These are phyloP conservation scores for Nemania sp. DNA, from an alignment of 2,329 filamentous ascomycete genomes.

Conservation along the genomic window DNA sequence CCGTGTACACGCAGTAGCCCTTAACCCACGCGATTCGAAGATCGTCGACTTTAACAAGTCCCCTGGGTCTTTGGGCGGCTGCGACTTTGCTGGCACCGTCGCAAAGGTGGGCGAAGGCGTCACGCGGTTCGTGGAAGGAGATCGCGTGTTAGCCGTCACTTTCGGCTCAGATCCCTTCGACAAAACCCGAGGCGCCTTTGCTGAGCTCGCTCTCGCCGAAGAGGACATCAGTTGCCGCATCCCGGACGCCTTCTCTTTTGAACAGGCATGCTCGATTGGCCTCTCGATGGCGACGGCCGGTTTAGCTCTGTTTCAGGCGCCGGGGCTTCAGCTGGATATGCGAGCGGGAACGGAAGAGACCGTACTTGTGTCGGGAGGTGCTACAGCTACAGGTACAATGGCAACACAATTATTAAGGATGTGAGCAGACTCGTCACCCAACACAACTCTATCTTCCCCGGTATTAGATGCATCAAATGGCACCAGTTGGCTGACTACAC, in stretches of 20 bases:
- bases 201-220: conserved; percentile 12
- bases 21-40: conserved; percentile 25
- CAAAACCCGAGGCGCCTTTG: conserved; percentile 21
- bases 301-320: conserved; percentile 10
- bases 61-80: conserved; percentile 17
- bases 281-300: conserved; percentile 18
- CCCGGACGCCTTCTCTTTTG: conserved; percentile 5
- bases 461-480: no score
- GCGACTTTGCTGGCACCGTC: conserved; percentile 25
- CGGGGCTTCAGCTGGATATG: background rate
- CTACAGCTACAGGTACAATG: conserved; percentile 31
- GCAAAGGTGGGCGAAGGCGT: conserved; percentile 13
- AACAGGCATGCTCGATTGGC: background rate
- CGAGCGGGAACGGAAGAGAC: background rate
- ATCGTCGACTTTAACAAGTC: conserved; percentile 9
- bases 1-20: conserved; percentile 5
- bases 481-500: no score
- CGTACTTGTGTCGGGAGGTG: conserved; percentile 36
- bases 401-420: conserved; percentile 24
- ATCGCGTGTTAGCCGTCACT: conserved; percentile 14
- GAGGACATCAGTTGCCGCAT: conserved; percentile 22
- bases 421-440: background rate
- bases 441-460: background rate
- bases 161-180: conserved; percentile 16
- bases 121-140: conserved; percentile 17